These are phyloP conservation scores for Sphaerulina populicola DNA, from an alignment of 2,329 filamentous ascomycete genomes.

Conservation along the genomic window DNA sequence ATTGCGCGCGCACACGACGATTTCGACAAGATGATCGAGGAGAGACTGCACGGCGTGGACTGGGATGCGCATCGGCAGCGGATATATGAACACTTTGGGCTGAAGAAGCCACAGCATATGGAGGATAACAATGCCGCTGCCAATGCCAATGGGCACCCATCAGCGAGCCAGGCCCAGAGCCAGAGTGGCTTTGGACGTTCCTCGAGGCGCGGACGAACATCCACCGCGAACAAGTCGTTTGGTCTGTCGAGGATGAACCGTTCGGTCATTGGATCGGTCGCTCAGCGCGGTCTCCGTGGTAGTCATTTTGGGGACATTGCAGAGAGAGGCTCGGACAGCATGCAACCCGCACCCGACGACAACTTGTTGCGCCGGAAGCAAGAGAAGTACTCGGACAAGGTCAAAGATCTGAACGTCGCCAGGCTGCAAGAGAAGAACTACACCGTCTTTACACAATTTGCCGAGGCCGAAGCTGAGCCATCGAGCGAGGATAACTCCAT, in stretches of 20 bases:
- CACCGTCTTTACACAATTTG: constrained; percentile 67
- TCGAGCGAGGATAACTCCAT: constrained; percentile 55
- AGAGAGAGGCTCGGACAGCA: constrained; percentile 41
- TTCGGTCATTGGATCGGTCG: constrained; percentile 79
- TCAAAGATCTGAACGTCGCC: constrained; percentile 68
- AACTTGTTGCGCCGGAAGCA: constrained; percentile 78
- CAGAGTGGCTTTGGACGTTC: constrained; percentile 48
- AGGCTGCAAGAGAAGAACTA: constrained; percentile 60
- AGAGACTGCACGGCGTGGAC: constrained; percentile 78
- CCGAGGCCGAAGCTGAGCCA: constrained; percentile 61
- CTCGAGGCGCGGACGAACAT: constrained; percentile 37
- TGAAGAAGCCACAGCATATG: constrained; percentile 43
- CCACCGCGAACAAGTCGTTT: constrained; percentile 44
- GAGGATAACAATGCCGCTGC: constrained; percentile 30
- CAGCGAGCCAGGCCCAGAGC: constrained; percentile 1
- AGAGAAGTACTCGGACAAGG: constrained; percentile 66
- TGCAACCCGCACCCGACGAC: constrained; percentile 55
- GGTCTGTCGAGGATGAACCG: constrained; percentile 65
- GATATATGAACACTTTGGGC: constrained; percentile 94
- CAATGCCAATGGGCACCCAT: constrained; percentile 23
- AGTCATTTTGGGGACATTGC: constrained; percentile 38
- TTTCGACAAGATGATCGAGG: constrained; percentile 88
- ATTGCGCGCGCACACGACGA: constrained; percentile 78
- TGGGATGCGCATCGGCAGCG: constrained; percentile 89
- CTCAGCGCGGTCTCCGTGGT: constrained; percentile 40